phyloP scores from a whole-genome alignment of 2,329 filamentous ascomycete genomes.

The Penicillium sp. region DNA sequence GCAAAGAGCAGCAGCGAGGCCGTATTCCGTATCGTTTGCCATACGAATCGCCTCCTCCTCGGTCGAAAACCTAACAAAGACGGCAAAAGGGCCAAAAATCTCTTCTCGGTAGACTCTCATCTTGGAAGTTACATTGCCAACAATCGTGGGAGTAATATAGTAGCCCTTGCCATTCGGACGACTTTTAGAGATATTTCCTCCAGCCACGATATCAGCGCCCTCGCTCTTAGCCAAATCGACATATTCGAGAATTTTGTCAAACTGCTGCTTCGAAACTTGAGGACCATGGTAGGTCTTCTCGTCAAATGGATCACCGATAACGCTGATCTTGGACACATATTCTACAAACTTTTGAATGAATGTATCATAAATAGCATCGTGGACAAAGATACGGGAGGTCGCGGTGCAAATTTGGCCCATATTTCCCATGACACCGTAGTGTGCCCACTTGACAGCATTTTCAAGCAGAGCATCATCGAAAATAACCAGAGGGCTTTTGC shows the following conservation, averaged over 20 bases:
- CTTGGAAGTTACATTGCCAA: slow-evolving; percentile 51
- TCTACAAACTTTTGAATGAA: slow-evolving; percentile 27
- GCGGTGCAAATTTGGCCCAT: slow-evolving; percentile 53
- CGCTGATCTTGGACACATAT: slow-evolving; percentile 40
- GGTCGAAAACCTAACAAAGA: slow-evolving; percentile 54
- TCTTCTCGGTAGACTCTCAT: slow-evolving; percentile 52
- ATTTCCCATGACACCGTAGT: slow-evolving; percentile 48
- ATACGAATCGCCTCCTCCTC: slow-evolving; percentile 42
- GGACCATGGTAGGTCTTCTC: slow-evolving; percentile 48
- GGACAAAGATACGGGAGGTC: slow-evolving; percentile 55
- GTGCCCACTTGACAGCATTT: slow-evolving; percentile 29
- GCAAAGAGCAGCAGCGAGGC: slow-evolving; percentile 44
- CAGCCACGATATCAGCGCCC: slow-evolving; percentile 48
- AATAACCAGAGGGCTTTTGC: slow-evolving; percentile 55
- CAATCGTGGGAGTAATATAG: slow-evolving; percentile 54
- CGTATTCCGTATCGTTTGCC: slow-evolving; percentile 41
- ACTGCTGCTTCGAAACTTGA: slow-evolving; percentile 59
- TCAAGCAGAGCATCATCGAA: slow-evolving; percentile 51
- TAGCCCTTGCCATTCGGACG: slow-evolving; percentile 40
- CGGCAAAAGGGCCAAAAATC: slow-evolving; percentile 59
- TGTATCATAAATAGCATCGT: slow-evolving; percentile 49
- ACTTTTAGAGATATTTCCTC: slow-evolving; percentile 34
- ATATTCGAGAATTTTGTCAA: slow-evolving; percentile 51
- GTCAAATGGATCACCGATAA: slow-evolving; percentile 23
- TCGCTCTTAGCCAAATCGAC: slow-evolving; percentile 53